Evolutionary conservation across 257 asterid species (phyloP), one percentile per base, ranked within the genome.

Genomic region (Plantago major): DNA sequence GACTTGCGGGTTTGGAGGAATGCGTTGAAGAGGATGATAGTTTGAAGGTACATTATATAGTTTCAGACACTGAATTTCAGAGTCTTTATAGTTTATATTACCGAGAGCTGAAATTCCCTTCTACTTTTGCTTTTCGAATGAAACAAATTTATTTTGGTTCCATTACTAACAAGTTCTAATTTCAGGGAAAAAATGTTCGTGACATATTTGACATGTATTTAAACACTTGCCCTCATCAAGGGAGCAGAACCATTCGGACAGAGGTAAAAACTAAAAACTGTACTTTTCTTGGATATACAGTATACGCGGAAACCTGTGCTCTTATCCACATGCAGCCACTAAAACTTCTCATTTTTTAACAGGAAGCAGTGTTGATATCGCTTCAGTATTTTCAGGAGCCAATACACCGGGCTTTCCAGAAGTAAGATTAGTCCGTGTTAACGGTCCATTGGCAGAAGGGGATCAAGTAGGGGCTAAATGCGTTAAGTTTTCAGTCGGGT

Each of bases 1-100:
- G 99, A 55, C 96, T 93, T 38, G 96, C 99, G 38, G 97, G 99
- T 55, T 68, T 93, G 79, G 99, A 93, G 67, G 99, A 93, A 75
- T 85, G 99, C 45, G 84, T 93, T 9, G 96, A 89, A 71, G 89
- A 81, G 76, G 97, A 89, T 30, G 73, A 71, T 28, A 72, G 49
- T 67, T 76, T 93, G 55, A 89, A 85, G 97, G 96, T 91, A 77
- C 46, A 43, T 46, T 15, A 8, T 58, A 11, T 28, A 13, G 26
- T 6, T 48, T n/a, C 16, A 8, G 28, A 33, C 40, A 0, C 37
- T 5, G 6, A 7, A 33, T 4, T 33, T 33, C 40, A 33, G 8
- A 33, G 6, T 30, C 40, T 33, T 33, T n/a, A n/a, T n/a, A n/a
- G n/a, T n/a, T 33, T 7, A 22, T 33, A 33, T 33, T 5, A 33